Evolutionary conservation across 1,139 yeast genomes (phyloP).

Genomic region (Geotrichum siamense): DNA sequence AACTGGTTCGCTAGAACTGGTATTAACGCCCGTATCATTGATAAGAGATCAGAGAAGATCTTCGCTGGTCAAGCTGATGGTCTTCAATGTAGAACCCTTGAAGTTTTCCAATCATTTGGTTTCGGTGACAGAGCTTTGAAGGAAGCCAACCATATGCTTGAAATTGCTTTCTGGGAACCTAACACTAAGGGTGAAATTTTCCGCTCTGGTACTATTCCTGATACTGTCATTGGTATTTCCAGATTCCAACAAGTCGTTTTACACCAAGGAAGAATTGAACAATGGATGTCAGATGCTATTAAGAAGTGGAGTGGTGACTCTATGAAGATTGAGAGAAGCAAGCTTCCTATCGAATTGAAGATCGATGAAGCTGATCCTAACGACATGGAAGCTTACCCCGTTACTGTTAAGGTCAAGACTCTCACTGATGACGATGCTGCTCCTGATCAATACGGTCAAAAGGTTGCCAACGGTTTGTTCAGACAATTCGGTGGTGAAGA

Average conservation of each 20-base stretch:
- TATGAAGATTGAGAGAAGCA: conserved; percentile 31
- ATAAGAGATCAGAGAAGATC: conserved; percentile 31
- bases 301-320: conserved; percentile 29
- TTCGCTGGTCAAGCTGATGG: conserved; percentile 40
- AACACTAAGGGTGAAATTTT: conserved; percentile 19
- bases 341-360: conserved; percentile 28
- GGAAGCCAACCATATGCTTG: conserved; percentile 32
- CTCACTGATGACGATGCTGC: conserved; percentile 24
- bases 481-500: conserved; percentile 35
- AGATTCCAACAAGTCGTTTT: conserved; percentile 34
- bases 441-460: conserved; percentile 31
- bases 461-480: conserved; percentile 32
- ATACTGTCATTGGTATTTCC: conserved; percentile 33
- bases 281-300: conserved; percentile 31
- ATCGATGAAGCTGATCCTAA: conserved; percentile 27
- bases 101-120: conserved; percentile 34
- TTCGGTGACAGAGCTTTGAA: conserved; percentile 33
- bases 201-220: conserved; percentile 32
- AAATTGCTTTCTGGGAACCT: conserved; percentile 25
- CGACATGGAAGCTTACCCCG: conserved; percentile 32
- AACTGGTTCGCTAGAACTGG: conserved; percentile 35
- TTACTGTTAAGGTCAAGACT: conserved; percentile 28
- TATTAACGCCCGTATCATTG: conserved; percentile 32
- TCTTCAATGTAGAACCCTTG: conserved; percentile 34
- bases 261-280: conserved; percentile 36